Conservation (phyloP, 768 basidiomycete species). For the Leucosporidium yakuticum region DNA sequence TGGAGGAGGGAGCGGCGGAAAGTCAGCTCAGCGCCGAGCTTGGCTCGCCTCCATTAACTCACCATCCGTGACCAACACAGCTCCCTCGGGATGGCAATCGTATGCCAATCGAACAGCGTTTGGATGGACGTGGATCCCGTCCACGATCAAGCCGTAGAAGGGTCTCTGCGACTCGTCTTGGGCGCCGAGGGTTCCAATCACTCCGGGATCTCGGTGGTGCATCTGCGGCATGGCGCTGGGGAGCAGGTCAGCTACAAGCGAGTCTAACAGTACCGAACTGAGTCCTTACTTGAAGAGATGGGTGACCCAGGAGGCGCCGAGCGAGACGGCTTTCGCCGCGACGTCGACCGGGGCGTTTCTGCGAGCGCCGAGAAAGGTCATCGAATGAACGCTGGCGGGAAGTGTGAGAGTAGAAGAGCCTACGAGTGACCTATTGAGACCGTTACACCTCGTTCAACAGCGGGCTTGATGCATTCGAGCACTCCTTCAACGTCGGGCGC, state of each 20-base stretch:
- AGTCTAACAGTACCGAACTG: constrained; percentile 63
- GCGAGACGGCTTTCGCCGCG: neutral
- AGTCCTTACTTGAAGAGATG: constrained; percentile 38
- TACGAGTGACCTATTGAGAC: constrained; percentile 77
- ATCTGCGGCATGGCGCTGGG: constrained; percentile 91
- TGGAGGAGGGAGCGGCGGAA: constrained; percentile 40
- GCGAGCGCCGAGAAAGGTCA: too few species aligned
- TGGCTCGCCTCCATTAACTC: constrained; percentile 27
- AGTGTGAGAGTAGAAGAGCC: neutral
- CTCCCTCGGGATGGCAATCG: constrained; percentile 72
- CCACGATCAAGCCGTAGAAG: constrained; percentile 82
- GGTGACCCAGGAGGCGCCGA: constrained; percentile 5
- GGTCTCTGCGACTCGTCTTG: constrained; percentile 55
- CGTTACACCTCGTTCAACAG: constrained; percentile 60
- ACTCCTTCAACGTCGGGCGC: constrained; percentile 84
- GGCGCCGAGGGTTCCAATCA: constrained; percentile 78
- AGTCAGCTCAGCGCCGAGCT: too few species aligned
- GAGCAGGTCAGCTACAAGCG: constrained; percentile 82
- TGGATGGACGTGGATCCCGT: constrained; percentile 85
- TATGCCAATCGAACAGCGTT: constrained; percentile 86
- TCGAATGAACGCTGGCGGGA: too few species aligned
- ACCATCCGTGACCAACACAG: constrained; percentile 88
- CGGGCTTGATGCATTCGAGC: constrained; percentile 58
- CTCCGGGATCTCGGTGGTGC: constrained; percentile 84
- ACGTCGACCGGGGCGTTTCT: neutral